Evolutionary conservation across 73 alveolate genomes (phyloP), one percentile per base, ranked within the genome.

Genomic region (Paramecium sonneborni): DNA sequence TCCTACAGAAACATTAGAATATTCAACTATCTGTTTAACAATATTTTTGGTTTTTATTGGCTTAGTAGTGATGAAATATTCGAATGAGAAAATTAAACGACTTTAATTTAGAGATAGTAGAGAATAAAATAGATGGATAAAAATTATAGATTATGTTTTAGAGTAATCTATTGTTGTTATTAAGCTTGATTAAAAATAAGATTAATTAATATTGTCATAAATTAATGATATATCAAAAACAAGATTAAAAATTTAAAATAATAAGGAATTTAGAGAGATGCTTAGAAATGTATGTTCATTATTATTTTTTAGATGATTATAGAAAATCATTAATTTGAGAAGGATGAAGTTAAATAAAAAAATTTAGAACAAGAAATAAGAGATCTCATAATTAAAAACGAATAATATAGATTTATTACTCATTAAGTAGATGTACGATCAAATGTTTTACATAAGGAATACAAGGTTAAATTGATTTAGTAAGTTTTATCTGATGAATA

Each of bases 81-180:
- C 58, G 10, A 37, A 37, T 74, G 87, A 74, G 20, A 74, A 37
- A n/a, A 74, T 10, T 14, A 74, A 74, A 34, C 0, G 87, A 35
- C 32, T 34, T 1, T 39, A 74, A 74, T 74, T 74, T 74, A 74
- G 37, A 12, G 87, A 74, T 28, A 74, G 37, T 28, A 74, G 87
- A 35, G 87, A 74, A 39, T 28, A 74, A 20, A 37, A 74, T 37
- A 74, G 44, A 74, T 74, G 87, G 87, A 34, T 74, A 14, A 74
- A 74, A 26, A 62, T 62, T 12, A 62, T 62, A 26, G 84, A 62
- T 62, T 26, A 62, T 14, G 44, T 62, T 0, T 62, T 62, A 62
- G 84, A 62, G 44, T 62, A 62, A 62, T 62, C 84, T 62, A 62
- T 62, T 30, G 84, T 62, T 30, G 84, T 62, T 1, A 32, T 62